Evolutionary conservation across 345 rosid species (phyloP).

Genomic region (Rhodamnia argentea): DNA sequence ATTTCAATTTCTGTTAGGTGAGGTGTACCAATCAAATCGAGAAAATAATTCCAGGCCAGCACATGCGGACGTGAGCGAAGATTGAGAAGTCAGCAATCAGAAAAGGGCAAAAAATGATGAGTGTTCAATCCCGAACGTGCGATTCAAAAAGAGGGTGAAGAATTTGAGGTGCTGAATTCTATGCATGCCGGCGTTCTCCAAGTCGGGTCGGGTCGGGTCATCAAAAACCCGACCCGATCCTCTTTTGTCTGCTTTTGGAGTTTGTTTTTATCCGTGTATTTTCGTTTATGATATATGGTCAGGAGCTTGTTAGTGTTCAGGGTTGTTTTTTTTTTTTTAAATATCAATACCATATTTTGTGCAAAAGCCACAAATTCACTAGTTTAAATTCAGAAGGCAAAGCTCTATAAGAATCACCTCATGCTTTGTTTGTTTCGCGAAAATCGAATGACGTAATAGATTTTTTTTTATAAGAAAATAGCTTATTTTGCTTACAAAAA

Average conservation of each 20-base stretch:
- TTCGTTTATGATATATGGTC: neutral
- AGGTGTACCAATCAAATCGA: slow-evolving; percentile 2
- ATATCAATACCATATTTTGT: neutral
- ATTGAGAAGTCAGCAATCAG: neutral
- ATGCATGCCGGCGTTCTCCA: neutral
- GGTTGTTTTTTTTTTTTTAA: neutral
- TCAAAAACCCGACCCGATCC: neutral
- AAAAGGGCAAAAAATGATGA: neutral
- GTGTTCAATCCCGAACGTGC: neutral
- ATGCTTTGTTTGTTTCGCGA: neutral
- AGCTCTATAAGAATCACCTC: neutral
- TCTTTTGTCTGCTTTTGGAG: neutral
- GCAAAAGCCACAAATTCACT: neutral
- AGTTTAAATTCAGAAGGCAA: neutral
- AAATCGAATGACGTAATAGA: neutral
- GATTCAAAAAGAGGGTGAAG: neutral
- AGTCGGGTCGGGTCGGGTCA: neutral
- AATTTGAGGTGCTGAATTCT: neutral
- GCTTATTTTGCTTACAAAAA: neutral
- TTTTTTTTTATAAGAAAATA: neutral
- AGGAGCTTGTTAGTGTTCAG: neutral
- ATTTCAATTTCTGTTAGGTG: neutral
- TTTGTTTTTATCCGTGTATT: neutral
- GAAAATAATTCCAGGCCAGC: slow-evolving; percentile 1
- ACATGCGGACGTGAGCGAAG: neutral